These are phyloP conservation scores for Thermochaetoides dissita DNA, from an alignment of 2,329 filamentous ascomycete species.

Conservation along the genomic window DNA sequence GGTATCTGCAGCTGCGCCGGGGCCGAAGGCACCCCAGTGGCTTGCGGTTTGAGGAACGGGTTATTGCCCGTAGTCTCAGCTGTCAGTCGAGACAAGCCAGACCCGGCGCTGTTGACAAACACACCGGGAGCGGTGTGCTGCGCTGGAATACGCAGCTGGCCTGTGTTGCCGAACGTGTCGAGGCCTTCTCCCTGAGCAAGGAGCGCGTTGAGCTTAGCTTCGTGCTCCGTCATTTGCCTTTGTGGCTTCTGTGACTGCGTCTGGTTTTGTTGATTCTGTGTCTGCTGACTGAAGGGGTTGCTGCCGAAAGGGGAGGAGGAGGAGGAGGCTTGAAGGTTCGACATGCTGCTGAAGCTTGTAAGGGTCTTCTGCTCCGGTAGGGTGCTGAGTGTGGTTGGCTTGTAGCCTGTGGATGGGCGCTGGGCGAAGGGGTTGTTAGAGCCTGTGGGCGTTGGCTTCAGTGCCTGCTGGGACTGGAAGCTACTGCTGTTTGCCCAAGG, in stretches of 20 bases:
- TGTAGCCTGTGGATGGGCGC: conserved; percentile 22
- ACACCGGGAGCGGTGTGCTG: conserved; percentile 94
- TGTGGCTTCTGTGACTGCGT: conserved; percentile 26
- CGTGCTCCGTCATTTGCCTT: conserved; percentile 45
- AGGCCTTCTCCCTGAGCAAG: conserved; percentile 80
- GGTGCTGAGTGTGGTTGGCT: conserved; percentile 53
- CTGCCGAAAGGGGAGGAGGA: conserved; percentile 17
- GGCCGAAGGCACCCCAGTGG: conserved; percentile 58
- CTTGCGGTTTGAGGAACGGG: conserved; percentile 75
- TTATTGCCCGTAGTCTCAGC: conserved; percentile 68
- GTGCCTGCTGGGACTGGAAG: conserved; percentile 42
- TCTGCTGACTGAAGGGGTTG: conserved; percentile 30
- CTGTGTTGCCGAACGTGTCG: conserved; percentile 96
- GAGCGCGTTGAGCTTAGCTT: conserved; percentile 71
- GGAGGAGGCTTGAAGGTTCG: conserved; percentile 26
- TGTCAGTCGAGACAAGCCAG: conserved; percentile 58
- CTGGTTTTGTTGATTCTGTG: conserved; percentile 28
- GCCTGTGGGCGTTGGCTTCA: conserved; percentile 76
- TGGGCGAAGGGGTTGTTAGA: conserved; percentile 93
- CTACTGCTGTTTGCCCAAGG: conserved; percentile 55
- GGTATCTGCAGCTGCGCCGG: conserved; percentile 36
- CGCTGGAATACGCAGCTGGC: conserved; percentile 83
- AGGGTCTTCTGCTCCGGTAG: conserved; percentile 77
- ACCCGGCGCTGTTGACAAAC: conserved; percentile 89
- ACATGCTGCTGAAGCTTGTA: conserved; percentile 31